phyloP scores from a whole-genome alignment of 2,329 filamentous ascomycete species.

The Aspergillus proliferans region DNA sequence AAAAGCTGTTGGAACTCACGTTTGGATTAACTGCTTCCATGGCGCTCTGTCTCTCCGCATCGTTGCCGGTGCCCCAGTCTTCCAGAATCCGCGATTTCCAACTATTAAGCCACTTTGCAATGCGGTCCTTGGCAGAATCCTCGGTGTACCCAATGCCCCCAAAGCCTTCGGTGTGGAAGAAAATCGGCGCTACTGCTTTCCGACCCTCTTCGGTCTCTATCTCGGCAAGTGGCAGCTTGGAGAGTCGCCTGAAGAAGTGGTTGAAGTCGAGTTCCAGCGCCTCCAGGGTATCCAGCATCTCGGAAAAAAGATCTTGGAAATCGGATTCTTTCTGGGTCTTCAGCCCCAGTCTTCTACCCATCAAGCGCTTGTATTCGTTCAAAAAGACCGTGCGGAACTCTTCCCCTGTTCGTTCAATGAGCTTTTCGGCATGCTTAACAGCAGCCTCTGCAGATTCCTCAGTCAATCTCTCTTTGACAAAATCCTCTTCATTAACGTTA shows the following conservation, averaged over 20 bases:
- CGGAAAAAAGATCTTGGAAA: constrained; percentile 75
- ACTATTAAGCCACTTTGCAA: constrained; percentile 73
- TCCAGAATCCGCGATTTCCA: constrained; percentile 68
- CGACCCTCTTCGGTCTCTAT: constrained; percentile 60
- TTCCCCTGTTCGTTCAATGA: constrained; percentile 74
- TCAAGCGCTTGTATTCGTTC: constrained; percentile 79
- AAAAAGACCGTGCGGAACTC: constrained; percentile 87
- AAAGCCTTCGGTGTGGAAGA: constrained; percentile 73
- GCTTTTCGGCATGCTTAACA: constrained; percentile 69
- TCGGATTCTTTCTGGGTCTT: constrained; percentile 63
- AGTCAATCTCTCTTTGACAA: constrained; percentile 65
- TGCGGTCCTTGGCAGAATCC: constrained; percentile 56
- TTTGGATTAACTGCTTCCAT: constrained; percentile 92
- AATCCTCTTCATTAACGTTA: constrained; percentile 63
- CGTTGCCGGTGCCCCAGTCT: constrained; percentile 63
- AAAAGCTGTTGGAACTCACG: constrained; percentile 25
- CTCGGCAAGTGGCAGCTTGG: constrained; percentile 55
- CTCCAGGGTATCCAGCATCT: constrained; percentile 74
- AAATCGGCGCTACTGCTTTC: constrained; percentile 59
- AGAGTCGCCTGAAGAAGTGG: constrained; percentile 81
- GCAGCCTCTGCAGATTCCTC: constrained; percentile 65
- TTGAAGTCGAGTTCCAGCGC: constrained; percentile 84
- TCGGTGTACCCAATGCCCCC: constrained; percentile 55
- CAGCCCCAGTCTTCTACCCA: constrained; percentile 74
- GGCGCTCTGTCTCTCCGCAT: constrained; percentile 58